Conservation (phyloP, 1,284 basidiomycete species). For the Moesziomyces globuligerus region DNA sequence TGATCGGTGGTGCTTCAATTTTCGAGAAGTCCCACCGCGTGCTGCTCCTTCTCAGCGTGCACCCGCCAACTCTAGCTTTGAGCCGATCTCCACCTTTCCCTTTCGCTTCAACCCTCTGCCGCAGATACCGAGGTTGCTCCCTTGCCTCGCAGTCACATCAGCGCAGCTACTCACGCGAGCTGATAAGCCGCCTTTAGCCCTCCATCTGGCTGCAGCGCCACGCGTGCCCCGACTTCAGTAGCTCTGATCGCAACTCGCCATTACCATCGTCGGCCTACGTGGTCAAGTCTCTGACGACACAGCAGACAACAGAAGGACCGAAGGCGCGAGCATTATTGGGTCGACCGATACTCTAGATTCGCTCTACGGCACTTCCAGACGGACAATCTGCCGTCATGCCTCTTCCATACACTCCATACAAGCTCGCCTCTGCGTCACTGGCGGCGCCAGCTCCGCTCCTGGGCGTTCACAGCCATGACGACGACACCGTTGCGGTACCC, state of each 20-base stretch:
- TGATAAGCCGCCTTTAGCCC: too few species aligned
- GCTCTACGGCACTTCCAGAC: background rate
- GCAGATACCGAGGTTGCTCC: background rate
- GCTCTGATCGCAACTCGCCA: constrained; percentile 1
- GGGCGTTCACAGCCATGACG: constrained; percentile 13
- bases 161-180: too few species aligned
- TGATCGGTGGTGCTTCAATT: constrained; percentile 15
- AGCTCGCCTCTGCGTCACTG: constrained; percentile 42
- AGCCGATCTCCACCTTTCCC: background rate
- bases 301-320: background rate
- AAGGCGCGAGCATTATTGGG: background rate
- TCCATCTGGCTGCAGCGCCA: too few species aligned
- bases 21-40: constrained; percentile 11
- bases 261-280: too few species aligned
- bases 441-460: constrained; percentile 14
- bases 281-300: too few species aligned
- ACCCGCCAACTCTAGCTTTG: background rate
- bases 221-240: background rate
- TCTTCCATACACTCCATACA: constrained; percentile 45
- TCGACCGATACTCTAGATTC: background rate
- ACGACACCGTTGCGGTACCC: constrained; percentile 34
- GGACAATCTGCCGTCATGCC: constrained; percentile 14
- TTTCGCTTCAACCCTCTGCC: background rate
- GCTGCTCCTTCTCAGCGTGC: constrained; percentile 11
- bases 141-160: too few species aligned